Percentiles rank a stretch among this genome's conserved stretches.
These are phyloP conservation scores for Boletus sp. DNA, from an alignment of 768 basidiomycete genomes.

Conservation along the genomic window DNA sequence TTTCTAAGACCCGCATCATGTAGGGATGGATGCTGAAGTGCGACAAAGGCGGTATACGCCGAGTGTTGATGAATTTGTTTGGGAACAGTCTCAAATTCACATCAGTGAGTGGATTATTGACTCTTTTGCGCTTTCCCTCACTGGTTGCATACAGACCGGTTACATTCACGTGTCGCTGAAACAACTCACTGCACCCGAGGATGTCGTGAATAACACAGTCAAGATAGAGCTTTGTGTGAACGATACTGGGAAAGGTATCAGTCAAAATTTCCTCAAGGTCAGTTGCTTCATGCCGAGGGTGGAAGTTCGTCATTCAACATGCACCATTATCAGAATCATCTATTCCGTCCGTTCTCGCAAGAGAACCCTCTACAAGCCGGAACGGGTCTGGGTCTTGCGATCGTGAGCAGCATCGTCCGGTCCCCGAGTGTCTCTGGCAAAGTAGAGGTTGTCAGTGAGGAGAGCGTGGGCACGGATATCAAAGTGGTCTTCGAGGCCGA, in stretches of 20 bases:
- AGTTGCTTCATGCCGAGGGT: conserved; percentile 3
- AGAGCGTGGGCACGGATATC: conserved; percentile 89
- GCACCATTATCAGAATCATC: conserved; percentile 60
- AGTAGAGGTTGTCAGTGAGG: conserved; percentile 92
- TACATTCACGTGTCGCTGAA: conserved; percentile 84
- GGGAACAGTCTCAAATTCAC: conserved; percentile 96
- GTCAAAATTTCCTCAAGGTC: conserved; percentile 88
- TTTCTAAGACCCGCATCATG: conserved; percentile 8
- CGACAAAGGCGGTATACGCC: conserved; percentile 89
- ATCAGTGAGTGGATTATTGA: conserved; percentile 44
- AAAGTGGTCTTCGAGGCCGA: conserved; percentile 82
- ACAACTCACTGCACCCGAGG: conserved; percentile 58
- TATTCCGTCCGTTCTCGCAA: conserved; percentile 97
- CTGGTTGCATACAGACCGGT: conserved; percentile 55
- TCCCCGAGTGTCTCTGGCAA: conserved; percentile 86
- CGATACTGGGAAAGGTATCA: conserved; percentile 96
- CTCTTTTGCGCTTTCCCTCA: conserved; percentile 1
- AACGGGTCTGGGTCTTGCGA: conserved; percentile 91
- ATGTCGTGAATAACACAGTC: conserved; percentile 55
- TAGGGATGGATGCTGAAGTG: conserved; percentile 87
- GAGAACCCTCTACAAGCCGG: conserved; percentile 93
- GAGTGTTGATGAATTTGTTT: conserved; percentile 92
- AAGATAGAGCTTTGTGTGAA: conserved; percentile 81
- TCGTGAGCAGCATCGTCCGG: conserved; percentile 89
- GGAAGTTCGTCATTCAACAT: neutral